These are phyloP conservation scores for Pyricularia sp. DNA, from an alignment of 2,329 filamentous ascomycete genomes.

Conservation along the genomic window DNA sequence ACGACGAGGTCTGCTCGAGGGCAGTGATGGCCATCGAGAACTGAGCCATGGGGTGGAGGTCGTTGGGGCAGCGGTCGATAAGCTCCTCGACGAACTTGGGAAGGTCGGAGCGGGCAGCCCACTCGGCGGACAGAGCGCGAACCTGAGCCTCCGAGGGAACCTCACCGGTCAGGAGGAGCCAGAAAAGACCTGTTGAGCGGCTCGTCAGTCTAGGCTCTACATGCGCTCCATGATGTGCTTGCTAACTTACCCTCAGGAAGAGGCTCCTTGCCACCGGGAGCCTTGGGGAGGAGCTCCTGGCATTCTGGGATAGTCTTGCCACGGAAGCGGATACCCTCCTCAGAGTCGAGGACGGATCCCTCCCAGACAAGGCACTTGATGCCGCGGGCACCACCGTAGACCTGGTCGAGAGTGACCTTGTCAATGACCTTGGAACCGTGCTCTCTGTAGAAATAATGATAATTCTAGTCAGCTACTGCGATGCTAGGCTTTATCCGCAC, in stretches of 20 bases:
- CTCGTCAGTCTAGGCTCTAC: not conserved
- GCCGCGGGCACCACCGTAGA: conserved; percentile 97
- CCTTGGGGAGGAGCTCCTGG: conserved; percentile 95
- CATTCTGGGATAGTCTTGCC: conserved; percentile 99
- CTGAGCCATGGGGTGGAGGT: conserved; percentile 99
- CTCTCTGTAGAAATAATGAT: conserved; percentile 48
- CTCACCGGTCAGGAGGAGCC: conserved; percentile 97
- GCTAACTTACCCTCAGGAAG: conserved; percentile 69
- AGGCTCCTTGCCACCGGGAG: conserved; percentile 91
- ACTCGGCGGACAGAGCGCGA: conserved; percentile 94
- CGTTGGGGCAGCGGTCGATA: conserved; percentile 98
- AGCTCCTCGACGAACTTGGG: conserved; percentile 99
- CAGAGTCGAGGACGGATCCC: conserved; percentile 92
- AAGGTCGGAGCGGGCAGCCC: conserved; percentile 93
- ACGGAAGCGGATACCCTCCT: conserved; percentile 99
- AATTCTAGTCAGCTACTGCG: conserved; percentile 14
- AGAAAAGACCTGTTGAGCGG: conserved; percentile 71
- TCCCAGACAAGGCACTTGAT: conserved; percentile 99
- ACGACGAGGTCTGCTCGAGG: conserved; percentile 95
- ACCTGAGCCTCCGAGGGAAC: conserved; percentile 97
- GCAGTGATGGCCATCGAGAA: conserved; percentile 96
- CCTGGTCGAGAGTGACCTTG: conserved; percentile 98
- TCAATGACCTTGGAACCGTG: conserved; percentile 91
- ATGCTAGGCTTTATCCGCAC: not conserved
- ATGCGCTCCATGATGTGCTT: not conserved